These are phyloP conservation scores for Chlorophyllum brunneum DNA, from an alignment of 768 basidiomycete genomes.

Conservation along the genomic window DNA sequence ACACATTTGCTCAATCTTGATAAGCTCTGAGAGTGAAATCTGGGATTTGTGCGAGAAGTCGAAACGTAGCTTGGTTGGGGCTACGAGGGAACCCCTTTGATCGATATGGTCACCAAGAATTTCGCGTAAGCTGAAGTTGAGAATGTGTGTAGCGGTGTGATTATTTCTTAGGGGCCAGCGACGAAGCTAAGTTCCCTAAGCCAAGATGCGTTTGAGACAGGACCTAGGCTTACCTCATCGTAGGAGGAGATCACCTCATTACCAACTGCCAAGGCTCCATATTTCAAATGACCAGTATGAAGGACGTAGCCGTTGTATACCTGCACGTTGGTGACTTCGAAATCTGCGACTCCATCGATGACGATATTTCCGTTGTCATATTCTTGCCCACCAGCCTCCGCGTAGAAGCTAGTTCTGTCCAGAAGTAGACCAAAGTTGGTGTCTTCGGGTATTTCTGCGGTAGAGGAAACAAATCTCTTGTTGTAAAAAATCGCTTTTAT, in stretches of 20 bases:
- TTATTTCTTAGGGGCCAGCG: constrained; percentile 96
- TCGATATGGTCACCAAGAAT: constrained; percentile 96
- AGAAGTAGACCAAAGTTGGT: constrained; percentile 81
- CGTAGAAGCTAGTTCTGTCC: constrained; percentile 94
- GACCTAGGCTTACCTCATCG: constrained; percentile 63
- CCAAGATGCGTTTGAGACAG: neutral
- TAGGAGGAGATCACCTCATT: constrained; percentile 86
- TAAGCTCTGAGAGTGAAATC: constrained; percentile 71
- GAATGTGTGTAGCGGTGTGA: constrained; percentile 97
- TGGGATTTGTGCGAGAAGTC: constrained; percentile 97
- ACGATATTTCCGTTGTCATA: constrained; percentile 94
- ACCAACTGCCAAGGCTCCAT: constrained; percentile 76
- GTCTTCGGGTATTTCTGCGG: constrained; percentile 59
- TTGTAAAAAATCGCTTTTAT: constrained; percentile 85
- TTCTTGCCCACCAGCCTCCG: constrained; percentile 97
- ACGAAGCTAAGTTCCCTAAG: constrained; percentile 53
- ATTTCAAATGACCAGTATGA: constrained; percentile 87
- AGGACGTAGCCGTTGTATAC: constrained; percentile 94
- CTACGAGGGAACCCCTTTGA: constrained; percentile 96
- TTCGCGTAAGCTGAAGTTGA: constrained; percentile 91
- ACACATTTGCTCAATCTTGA: constrained; percentile 79
- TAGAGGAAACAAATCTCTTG: constrained; percentile 70
- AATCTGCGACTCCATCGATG: constrained; percentile 88
- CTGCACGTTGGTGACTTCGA: constrained; percentile 92
- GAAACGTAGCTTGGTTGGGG: constrained; percentile 92